Evolutionary conservation across 176 grass and related monocot species (phyloP), one percentile per base, ranked within the genome.

Genomic region (Oryza australiensis): DNA sequence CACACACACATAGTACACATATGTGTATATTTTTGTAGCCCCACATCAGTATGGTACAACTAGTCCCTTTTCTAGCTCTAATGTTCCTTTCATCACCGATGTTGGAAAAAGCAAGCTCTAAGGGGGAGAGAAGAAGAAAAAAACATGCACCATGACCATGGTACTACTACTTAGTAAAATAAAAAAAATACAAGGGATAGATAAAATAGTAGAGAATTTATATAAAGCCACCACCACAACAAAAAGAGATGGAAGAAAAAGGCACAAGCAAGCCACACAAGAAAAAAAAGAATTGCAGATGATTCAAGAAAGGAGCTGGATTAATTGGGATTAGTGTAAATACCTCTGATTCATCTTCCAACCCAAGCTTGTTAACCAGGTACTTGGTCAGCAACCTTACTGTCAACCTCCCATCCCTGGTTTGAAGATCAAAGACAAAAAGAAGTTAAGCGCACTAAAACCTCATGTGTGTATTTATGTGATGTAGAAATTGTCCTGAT

Each of bases 271-370:
- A 66, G 4, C 18, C 20, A 18, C 9, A 78, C 49, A 43, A 62
- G 26, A 64, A 8, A 38, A 41, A 26, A 82, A 27, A 23, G 84
- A 35, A 35, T 5, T 26, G 38, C 51, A 76, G 72, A 81, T 66
- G 26, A 46, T 68, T 78, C 34, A 68, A 79, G 38, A 55, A 83
- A 66, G 26, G 40, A 64, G 51, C 0, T 53, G 5, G 20, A 16
- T 11, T 40, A 40, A 40, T 51, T 66, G 24, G 34, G 12, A 9
- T 60, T 60, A 24, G n/a, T 24, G 40, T 41, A 77, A 42, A 42
- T 92, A 98, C 95, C 95, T 98, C 79, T 51, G 88, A 91, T 93
- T 95, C 95, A 63, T 95, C 82, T 72, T 89, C 76, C 53, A 95
- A 29, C 62, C 90, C 86, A 42, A 98, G 90, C 79, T 89, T 98